Evolutionary conservation across 306 rosid species (phyloP), one percentile per base, ranked within the genome.

Genomic region (Vigna mungo): DNA sequence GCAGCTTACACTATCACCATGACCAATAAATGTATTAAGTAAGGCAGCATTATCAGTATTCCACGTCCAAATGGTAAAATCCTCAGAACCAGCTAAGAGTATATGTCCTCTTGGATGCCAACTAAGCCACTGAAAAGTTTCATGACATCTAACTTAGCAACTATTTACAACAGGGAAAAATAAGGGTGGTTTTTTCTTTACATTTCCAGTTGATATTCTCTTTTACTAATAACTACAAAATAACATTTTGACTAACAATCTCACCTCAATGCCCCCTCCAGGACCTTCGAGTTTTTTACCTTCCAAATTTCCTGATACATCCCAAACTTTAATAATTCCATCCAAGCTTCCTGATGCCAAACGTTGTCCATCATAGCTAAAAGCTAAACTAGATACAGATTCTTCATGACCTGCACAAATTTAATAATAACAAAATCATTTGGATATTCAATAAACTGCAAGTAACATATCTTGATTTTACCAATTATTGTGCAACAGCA

Each of bases 61-160:
- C 97, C 99, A 95, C 97, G 92, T 90, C 99, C 97, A 95, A 73
- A 84, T 90, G 0, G 80, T 80, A 61, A 84, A 85, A 71, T 95
- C 97, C 68, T 95, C 96, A 15, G 92, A 89, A 91, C 97, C 97
- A 76, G 93, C 99, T 79, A 95, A 80, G 68, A 95, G 86, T 56
- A 88, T 32, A 78, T 88, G 92, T 68, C 96, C 97, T 80, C 87
- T 89, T 25, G 99, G 97, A 87, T 95, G 96, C 99, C 99, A 95
- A 78, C 81, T 83, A 46, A 95, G 83, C 99, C 99, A 95, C 99
- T 95, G 85, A 77, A 75, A 86, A 76, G 54, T 68, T 75, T 83
- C 58, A 81, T 12, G 17, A 41, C 20, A 85, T 80, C 23, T 44
- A 71, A 78, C 55, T 64, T 14, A 67, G 78, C 9, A 78, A 78